Conservation (phyloP, 139 green algal species). For the Micromonas commoda region DNA sequence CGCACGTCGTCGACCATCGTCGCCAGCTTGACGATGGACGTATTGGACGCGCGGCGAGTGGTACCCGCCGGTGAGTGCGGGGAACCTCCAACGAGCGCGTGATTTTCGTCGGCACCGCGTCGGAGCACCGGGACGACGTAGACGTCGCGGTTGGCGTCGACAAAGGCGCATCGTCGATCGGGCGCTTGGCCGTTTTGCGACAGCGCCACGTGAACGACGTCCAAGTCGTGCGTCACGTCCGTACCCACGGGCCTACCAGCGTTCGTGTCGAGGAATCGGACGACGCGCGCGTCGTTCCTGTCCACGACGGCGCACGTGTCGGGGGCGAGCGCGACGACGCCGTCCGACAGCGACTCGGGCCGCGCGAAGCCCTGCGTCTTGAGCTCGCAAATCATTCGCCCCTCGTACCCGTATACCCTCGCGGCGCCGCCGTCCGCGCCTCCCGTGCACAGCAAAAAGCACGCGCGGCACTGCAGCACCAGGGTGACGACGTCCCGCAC, state of each 20-base stretch:
- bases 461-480: conserved; percentile 49
- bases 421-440: conserved; percentile 45
- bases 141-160: conserved; percentile 67
- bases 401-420: conserved; percentile 66
- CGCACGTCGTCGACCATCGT: conserved; percentile 52
- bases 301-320: conserved; percentile 64
- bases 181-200: conserved; percentile 45
- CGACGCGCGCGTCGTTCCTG: conserved; percentile 27
- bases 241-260: too few species aligned
- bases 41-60: too few species aligned
- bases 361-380: conserved; percentile 55
- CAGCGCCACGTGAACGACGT: conserved; percentile 51
- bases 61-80: too few species aligned
- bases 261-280: conserved; percentile 30
- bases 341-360: conserved; percentile 52
- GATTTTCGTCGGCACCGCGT: too few species aligned
- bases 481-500: conserved; percentile 45
- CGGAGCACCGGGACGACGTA: conserved; percentile 46
- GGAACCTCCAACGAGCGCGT: too few species aligned
- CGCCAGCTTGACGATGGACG: conserved; percentile 53
- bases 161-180: conserved; percentile 56
- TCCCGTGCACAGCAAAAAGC: conserved; percentile 59
- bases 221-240: conserved; percentile 44
- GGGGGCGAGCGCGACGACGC: conserved; percentile 50
- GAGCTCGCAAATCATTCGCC: conserved; percentile 55